A percentile compares a stretch with the other conserved stretches of the same genome.
Evolutionary conservation across 2,329 filamentous ascomycete genomes (phyloP).

Genomic region (Colletotrichum viniferum): DNA sequence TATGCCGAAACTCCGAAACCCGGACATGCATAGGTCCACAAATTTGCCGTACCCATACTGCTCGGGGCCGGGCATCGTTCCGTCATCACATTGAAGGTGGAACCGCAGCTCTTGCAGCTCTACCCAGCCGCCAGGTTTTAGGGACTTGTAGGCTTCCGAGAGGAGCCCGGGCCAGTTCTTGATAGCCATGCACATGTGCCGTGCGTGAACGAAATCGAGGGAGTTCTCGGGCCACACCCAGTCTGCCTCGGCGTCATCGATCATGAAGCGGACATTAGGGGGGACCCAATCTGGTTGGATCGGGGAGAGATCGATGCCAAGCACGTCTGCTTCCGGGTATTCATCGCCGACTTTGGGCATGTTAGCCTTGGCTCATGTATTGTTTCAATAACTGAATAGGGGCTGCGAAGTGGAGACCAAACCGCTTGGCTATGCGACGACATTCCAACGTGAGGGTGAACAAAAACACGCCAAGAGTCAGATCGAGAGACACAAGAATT

Average conservation of each 20-base stretch:
- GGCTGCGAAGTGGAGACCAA: not conserved
- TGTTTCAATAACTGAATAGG: not conserved
- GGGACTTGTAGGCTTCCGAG: slow-evolving; percentile 32
- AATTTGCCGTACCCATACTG: slow-evolving; percentile 54
- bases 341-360: slow-evolving; percentile 35
- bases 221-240: slow-evolving; percentile 28
- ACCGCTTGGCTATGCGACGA: not conserved
- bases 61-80: slow-evolving; percentile 40
- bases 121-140: slow-evolving; percentile 49
- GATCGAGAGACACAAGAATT: not conserved
- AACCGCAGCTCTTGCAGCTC: slow-evolving; percentile 51
- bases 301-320: slow-evolving; percentile 43
- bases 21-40: slow-evolving; percentile 51
- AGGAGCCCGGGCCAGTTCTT: slow-evolving; percentile 34
- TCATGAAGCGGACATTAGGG: slow-evolving; percentile 42
- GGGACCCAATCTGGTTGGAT: slow-evolving; percentile 44
- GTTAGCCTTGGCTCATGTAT: not conserved
- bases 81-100: slow-evolving; percentile 39
- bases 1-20: slow-evolving; percentile 47
- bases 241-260: slow-evolving; percentile 36
- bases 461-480: not conserved
- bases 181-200: slow-evolving; percentile 45
- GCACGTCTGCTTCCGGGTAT: slow-evolving; percentile 40
- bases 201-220: slow-evolving; percentile 32
- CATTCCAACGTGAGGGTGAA: not conserved